phyloP scores from a whole-genome alignment of 225 moss, liverwort and hornwort genomes.

The Lunularia cruciata region DNA sequence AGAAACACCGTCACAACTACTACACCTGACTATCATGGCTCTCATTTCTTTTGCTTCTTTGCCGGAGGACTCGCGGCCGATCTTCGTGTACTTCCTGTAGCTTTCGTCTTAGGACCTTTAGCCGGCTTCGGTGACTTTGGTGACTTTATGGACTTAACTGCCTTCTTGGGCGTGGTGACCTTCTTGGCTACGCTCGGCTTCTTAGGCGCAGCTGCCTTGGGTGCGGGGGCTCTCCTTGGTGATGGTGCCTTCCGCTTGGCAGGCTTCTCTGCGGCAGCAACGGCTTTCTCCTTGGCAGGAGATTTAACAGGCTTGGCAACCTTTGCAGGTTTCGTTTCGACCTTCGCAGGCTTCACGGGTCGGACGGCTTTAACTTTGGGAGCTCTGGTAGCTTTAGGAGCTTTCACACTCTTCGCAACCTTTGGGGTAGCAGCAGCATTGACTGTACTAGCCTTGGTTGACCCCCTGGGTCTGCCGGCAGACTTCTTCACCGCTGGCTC shows the following conservation, averaged over 20 bases:
- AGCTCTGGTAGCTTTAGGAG: conserved; percentile 27
- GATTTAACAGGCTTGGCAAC: conserved; percentile 47
- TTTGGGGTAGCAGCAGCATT: conserved; percentile 37
- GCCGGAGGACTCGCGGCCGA: conserved; percentile 37
- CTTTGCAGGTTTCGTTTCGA: conserved; percentile 42
- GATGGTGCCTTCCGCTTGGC: conserved; percentile 59
- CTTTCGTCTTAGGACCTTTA: conserved; percentile 48
- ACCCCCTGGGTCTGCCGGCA: conserved; percentile 35
- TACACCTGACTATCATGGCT: not conserved
- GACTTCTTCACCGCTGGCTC: conserved; percentile 59
- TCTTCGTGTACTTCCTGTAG: conserved; percentile 39
- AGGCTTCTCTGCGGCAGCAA: conserved; percentile 43
- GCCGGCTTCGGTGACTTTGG: conserved; percentile 48
- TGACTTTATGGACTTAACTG: conserved; percentile 51
- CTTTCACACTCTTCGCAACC: conserved; percentile 45
- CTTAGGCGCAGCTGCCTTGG: conserved; percentile 44
- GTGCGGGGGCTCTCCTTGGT: conserved; percentile 34
- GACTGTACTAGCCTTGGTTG: conserved; percentile 45
- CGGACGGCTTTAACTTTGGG: conserved; percentile 28
- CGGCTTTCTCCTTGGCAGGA: conserved; percentile 40
- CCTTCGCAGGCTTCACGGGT: conserved; percentile 33
- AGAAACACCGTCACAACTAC: conserved; percentile 34
- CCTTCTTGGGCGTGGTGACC: conserved; percentile 62
- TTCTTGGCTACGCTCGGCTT: conserved; percentile 37
- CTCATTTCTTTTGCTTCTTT: conserved; percentile 71